A percentile compares a stretch with the other conserved stretches of the same genome.
Conservation (phyloP, 163 green algal genomes). For the Prototheca cutis region DNA sequence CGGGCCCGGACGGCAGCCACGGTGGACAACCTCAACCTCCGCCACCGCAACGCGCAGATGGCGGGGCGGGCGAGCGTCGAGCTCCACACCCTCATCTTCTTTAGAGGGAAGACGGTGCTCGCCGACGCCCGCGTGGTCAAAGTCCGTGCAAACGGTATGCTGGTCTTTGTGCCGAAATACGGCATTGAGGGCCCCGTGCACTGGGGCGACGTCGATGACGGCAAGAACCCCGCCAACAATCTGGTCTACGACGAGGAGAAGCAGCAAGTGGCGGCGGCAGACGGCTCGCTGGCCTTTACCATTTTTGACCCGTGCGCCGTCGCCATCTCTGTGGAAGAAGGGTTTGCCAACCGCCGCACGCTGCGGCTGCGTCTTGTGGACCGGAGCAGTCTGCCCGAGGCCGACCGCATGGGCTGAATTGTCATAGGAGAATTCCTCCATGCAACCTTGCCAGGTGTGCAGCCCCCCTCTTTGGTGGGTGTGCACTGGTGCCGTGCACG, state of each 20-base stretch:
- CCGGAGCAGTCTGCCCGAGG: slow-evolving; percentile 14
- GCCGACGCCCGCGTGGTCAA: slow-evolving; percentile 61
- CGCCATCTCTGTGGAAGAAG: slow-evolving; percentile 59
- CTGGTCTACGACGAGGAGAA: slow-evolving; percentile 29
- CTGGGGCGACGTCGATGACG: slow-evolving; percentile 26
- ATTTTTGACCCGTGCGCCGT: slow-evolving; percentile 77
- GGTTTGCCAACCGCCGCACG: slow-evolving; percentile 35
- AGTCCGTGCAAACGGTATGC: slow-evolving; percentile 65
- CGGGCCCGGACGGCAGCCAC: slow-evolving; percentile 22
- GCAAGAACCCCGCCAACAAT: not conserved
- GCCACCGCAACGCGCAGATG: slow-evolving; percentile 88
- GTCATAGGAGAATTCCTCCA: too few relatives aligned
- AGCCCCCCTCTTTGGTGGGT: too few relatives aligned
- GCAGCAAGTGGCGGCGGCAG: slow-evolving; percentile 12
- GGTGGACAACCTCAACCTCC: slow-evolving; percentile 77
- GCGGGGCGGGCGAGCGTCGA: slow-evolving; percentile 79
- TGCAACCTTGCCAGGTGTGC: too few relatives aligned
- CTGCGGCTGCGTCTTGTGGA: slow-evolving; percentile 54
- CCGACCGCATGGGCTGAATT: slow-evolving; percentile 25
- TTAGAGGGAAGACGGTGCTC: slow-evolving; percentile 48
- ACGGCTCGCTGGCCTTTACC: slow-evolving; percentile 37
- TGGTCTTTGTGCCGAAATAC: slow-evolving; percentile 97
- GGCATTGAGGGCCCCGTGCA: slow-evolving; percentile 92
- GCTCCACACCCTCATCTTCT: slow-evolving; percentile 97
- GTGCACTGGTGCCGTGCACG: too few relatives aligned